Evolutionary conservation across 2,329 filamentous ascomycete genomes (phyloP).

Genomic region (Acephala macrosclerotiorum): DNA sequence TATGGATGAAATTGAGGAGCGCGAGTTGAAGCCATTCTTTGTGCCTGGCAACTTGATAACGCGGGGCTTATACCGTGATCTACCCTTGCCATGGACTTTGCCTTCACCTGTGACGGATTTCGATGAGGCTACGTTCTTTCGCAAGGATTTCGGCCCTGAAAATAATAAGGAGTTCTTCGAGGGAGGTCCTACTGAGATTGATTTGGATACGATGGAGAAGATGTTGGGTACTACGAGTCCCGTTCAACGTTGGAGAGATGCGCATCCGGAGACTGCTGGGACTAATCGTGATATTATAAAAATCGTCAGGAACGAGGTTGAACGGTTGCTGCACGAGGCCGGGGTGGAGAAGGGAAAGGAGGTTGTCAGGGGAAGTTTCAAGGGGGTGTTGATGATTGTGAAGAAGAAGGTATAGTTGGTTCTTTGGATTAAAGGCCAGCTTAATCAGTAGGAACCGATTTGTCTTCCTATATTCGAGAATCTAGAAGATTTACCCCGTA

Average conservation of each 20-base stretch:
- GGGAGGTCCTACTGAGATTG: slow-evolving; percentile 18
- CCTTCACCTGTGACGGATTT: slow-evolving; percentile 40
- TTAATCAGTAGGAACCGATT: no score
- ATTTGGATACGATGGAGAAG: slow-evolving; percentile 35
- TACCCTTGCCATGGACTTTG: slow-evolving; percentile 53
- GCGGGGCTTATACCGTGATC: slow-evolving; percentile 46
- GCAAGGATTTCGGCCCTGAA: slow-evolving; percentile 21
- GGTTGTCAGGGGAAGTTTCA: slow-evolving; percentile 26
- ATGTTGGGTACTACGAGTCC: slow-evolving; percentile 45
- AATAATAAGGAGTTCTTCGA: slow-evolving; percentile 19
- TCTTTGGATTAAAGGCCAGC: no score
- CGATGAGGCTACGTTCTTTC: slow-evolving; percentile 32
- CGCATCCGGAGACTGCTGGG: slow-evolving; percentile 45
- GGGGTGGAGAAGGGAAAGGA: slow-evolving; percentile 41
- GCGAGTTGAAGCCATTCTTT: slow-evolving; percentile 46
- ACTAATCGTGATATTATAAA: slow-evolving; percentile 46
- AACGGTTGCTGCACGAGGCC: slow-evolving; percentile 36
- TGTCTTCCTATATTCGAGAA: no score
- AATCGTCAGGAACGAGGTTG: slow-evolving; percentile 33
- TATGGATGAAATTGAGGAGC: slow-evolving; percentile 47
- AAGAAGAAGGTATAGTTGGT: slow-evolving; percentile 26
- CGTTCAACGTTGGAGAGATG: slow-evolving; percentile 48
- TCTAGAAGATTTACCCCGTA: no score
- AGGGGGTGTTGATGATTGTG: slow-evolving; percentile 28
- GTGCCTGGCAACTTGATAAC: slow-evolving; percentile 47